phyloP scores from a whole-genome alignment of 2,329 filamentous ascomycete species.

The Hymenoscyphus albidus region DNA sequence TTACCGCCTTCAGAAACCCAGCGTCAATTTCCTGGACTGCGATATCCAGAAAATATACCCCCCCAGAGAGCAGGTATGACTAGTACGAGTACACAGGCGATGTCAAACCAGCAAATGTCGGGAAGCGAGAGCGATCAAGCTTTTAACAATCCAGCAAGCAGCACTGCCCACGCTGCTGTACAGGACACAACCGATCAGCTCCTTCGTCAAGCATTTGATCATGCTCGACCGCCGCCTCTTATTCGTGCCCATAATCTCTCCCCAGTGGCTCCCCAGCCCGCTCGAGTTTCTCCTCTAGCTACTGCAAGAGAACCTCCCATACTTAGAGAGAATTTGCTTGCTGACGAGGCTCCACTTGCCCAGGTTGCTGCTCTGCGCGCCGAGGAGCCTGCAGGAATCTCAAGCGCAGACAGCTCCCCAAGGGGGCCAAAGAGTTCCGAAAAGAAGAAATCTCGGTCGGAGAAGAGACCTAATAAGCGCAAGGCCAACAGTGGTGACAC shows the following conservation, averaged over 20 bases:
- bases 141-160: slow-evolving; percentile 25
- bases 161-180: slow-evolving; percentile 36
- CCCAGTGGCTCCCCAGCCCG: slow-evolving; percentile 71
- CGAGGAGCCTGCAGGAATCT: slow-evolving; percentile 39
- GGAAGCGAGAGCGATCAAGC: slow-evolving; percentile 3
- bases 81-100: background rate
- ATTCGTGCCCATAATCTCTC: slow-evolving; percentile 70
- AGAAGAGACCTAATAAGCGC: slow-evolving; percentile 53
- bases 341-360: slow-evolving; percentile 40
- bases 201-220: slow-evolving; percentile 39
- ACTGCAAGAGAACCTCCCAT: slow-evolving; percentile 38
- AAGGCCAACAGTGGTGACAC: slow-evolving; percentile 41
- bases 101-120: slow-evolving; percentile 4
- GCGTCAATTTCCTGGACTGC: background rate
- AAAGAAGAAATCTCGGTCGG: slow-evolving; percentile 46
- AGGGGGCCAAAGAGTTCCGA: slow-evolving; percentile 46
- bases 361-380: slow-evolving; percentile 57
- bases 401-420: slow-evolving; percentile 59
- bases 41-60: background rate
- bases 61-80: background rate
- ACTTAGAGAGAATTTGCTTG: slow-evolving; percentile 25
- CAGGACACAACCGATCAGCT: slow-evolving; percentile 37
- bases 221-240: slow-evolving; percentile 52
- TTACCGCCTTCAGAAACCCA: slow-evolving; percentile 9
- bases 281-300: slow-evolving; percentile 60